phyloP scores from a whole-genome alignment of 169 alveolate species.

The Eimeria necatrix region DNA sequence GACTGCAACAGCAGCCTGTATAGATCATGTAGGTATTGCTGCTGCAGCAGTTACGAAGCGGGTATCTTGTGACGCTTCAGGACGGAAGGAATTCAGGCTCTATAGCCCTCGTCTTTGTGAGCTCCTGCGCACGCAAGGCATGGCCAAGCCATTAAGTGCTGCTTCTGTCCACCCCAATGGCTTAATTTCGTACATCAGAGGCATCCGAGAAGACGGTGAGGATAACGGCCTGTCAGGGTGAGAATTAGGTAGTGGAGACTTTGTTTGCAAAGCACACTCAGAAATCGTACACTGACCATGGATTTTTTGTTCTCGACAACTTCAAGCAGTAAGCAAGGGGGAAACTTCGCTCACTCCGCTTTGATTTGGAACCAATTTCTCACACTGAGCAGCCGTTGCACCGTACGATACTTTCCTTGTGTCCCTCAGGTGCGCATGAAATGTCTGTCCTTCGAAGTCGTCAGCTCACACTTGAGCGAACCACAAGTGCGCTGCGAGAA shows the following conservation, averaged over 20 bases:
- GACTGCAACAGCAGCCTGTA: no score
- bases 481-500: neutral
- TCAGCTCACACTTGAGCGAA: constrained; percentile 46
- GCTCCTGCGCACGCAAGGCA: constrained; percentile 4
- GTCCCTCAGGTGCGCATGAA: constrained; percentile 62
- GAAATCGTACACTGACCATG: no score
- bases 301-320: no score
- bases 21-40: no score
- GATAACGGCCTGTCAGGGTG: no score
- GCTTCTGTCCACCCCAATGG: constrained; percentile 51
- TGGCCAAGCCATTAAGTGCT: neutral
- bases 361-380: no score
- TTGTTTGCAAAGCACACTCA: no score
- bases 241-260: no score
- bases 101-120: constrained; percentile 70
- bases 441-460: constrained; percentile 14
- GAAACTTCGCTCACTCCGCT: no score
- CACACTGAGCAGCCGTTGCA: no score
- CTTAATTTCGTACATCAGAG: constrained; percentile 39
- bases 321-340: no score
- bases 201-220: constrained; percentile 73
- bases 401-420: neutral
- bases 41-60: no score
- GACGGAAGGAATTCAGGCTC: constrained; percentile 66
- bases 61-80: neutral